Percentiles rank a stretch among this genome's conserved stretches.
Evolutionary conservation across 169 alveolate genomes (phyloP).

Genomic region (Eimeria sp.): DNA sequence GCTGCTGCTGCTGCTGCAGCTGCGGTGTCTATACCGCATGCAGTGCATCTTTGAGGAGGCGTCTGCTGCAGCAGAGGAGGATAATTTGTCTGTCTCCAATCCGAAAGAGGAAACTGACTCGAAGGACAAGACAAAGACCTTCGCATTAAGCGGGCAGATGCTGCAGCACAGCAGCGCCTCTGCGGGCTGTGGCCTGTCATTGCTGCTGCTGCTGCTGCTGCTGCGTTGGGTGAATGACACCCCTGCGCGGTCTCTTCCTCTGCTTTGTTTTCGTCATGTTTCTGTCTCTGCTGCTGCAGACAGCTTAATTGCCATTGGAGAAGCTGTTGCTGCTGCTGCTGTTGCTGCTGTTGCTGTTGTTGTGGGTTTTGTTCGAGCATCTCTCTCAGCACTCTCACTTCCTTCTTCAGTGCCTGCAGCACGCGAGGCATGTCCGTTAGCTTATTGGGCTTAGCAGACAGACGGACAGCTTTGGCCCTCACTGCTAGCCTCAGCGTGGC

Average conservation of each 20-base stretch:
- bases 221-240: no score
- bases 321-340: background rate
- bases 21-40: constrained; percentile 24
- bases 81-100: background rate
- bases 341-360: background rate
- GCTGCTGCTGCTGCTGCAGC: background rate
- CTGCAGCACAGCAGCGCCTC: constrained; percentile 22
- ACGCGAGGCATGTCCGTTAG: constrained; percentile 5
- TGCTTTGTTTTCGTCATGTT: background rate
- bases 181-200: background rate
- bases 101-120: background rate
- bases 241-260: background rate
- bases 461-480: constrained; percentile 85
- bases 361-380: background rate
- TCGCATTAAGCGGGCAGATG: background rate
- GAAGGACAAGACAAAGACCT: constrained; percentile 31
- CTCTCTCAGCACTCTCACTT: constrained; percentile 25
- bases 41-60: constrained; percentile 34
- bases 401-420: constrained; percentile 23
- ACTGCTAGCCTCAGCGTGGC: constrained; percentile 87
- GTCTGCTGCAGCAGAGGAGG: background rate
- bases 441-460: constrained; percentile 68
- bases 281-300: background rate
- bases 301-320: background rate
- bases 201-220: background rate